Evolutionary conservation across 176 grass and related monocot genomes (phyloP), one percentile per base, ranked within the genome.

Genomic region (Carex parvula): DNA sequence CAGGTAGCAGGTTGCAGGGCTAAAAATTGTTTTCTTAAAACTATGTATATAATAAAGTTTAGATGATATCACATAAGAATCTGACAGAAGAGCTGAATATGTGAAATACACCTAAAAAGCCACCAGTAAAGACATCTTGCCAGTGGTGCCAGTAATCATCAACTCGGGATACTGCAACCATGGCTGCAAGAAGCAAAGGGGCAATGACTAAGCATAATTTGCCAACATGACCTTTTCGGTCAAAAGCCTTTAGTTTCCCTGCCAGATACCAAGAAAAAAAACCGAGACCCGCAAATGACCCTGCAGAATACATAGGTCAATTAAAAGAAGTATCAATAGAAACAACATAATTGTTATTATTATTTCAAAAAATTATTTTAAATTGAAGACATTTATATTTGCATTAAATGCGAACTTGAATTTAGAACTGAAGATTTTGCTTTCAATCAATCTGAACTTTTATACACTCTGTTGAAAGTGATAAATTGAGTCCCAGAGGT

Each of bases 141-240:
- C 93, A 92, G 20, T 94, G 90, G 86, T 94, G 93, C 86, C 90
- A 87, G 18, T 92, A 94, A 85, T 94, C 90, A 80, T 94, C 93
- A 16, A 94, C 88, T 83, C 90, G 88, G 85, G 93, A 92, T 79
- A 94, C 70, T 16, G 84, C 93, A 22, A 94, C 84, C 63, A 94
- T 81, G 48, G 90, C 83, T 50, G 93, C 90, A 83, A 83, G 60
- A 87, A 94, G 88, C 42, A 94, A 75, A 87, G 93, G 93, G 14
- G 78, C 80, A 76, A 94, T 7, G 37, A 92, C 79, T 82, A 92
- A 66, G 64, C 93, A 94, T 29, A 94, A 63, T 89, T 94, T 94
- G 30, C 86, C 86, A 64, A 88, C 82, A 81, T 92, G 90, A 21
- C 93, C 93, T 81, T 29, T 87, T 60, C 79, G 46, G 73, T 94